Evolutionary conservation across 2,329 filamentous ascomycete species (phyloP).

Genomic region (Cephalotrichum gorgonifer): DNA sequence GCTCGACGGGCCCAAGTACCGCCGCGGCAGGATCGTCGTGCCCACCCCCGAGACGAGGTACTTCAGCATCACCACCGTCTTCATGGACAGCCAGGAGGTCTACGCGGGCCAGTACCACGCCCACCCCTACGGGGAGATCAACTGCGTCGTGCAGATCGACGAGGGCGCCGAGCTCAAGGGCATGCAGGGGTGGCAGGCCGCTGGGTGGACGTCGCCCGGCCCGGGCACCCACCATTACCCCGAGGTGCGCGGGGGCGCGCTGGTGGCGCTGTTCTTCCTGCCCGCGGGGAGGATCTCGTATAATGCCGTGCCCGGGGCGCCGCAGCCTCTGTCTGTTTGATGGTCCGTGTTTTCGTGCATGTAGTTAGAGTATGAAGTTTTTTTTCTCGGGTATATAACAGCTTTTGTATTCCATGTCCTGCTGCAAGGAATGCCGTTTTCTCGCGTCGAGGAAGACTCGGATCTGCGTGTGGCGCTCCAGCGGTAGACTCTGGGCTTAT

Average conservation of each 20-base stretch:
- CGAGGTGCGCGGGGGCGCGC: constrained; percentile 34
- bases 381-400: no score
- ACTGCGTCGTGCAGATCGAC: constrained; percentile 42
- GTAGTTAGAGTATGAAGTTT: no score
- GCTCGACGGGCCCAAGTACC: constrained; percentile 33
- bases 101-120: constrained; percentile 42
- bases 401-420: no score
- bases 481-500: background rate
- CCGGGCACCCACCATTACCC: constrained; percentile 48
- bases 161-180: constrained; percentile 38
- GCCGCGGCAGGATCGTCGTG: constrained; percentile 31
- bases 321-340: constrained; percentile 22
- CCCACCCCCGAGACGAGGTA: constrained; percentile 35
- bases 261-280: constrained; percentile 44
- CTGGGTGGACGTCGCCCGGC: constrained; percentile 43
- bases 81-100: constrained; percentile 39
- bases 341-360: no score
- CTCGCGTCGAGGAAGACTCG: no score
- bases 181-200: constrained; percentile 44
- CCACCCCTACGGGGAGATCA: constrained; percentile 45
- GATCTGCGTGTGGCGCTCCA: background rate
- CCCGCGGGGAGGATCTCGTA: constrained; percentile 44
- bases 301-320: constrained; percentile 28
- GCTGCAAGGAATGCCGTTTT: no score
- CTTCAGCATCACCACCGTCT: constrained; percentile 47